A percentile compares a stretch with the other conserved stretches of the same genome.
phyloP scores from a whole-genome alignment of 352 stramenopile species.

The Halophytophthora batemanensis region DNA sequence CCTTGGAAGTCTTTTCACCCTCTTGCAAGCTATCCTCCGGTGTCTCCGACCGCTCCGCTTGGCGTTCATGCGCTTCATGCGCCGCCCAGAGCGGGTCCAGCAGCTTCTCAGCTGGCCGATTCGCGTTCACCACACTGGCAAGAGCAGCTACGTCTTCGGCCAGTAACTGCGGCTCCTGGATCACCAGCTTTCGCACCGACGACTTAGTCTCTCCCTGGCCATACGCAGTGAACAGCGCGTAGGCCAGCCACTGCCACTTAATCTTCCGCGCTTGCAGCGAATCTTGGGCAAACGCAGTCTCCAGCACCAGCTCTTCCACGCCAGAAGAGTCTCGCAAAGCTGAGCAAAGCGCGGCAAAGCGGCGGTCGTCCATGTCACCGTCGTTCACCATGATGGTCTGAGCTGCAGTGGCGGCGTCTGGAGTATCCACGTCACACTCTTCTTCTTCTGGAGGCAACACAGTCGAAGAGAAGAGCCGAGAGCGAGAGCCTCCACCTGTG shows the following conservation, averaged over 20 bases:
- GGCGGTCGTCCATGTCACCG: constrained; percentile 23
- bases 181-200: constrained; percentile 14
- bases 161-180: constrained; percentile 17
- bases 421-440: background rate
- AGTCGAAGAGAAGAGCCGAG: constrained; percentile 9
- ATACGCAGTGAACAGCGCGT: constrained; percentile 10
- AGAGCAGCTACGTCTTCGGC: constrained; percentile 23
- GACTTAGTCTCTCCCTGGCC: background rate
- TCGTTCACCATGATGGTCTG: constrained; percentile 21
- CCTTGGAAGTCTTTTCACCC: background rate
- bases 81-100: constrained; percentile 30
- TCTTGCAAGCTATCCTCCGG: constrained; percentile 8
- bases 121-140: constrained; percentile 13
- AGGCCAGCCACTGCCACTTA: constrained; percentile 31
- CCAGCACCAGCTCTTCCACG: constrained; percentile 17
- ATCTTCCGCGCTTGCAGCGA: constrained; percentile 3
- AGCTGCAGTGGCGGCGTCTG: background rate
- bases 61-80: constrained; percentile 18
- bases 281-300: constrained; percentile 21
- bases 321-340: constrained; percentile 10
- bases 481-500: constrained; percentile 6
- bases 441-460: background rate
- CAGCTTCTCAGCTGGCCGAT: constrained; percentile 22
- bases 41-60: background rate
- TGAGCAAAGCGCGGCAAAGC: constrained; percentile 27